A percentile compares a stretch with the other conserved stretches of the same genome.
phyloP scores from a whole-genome alignment of 2,329 filamentous ascomycete species.

The Grosmannia huntii region DNA sequence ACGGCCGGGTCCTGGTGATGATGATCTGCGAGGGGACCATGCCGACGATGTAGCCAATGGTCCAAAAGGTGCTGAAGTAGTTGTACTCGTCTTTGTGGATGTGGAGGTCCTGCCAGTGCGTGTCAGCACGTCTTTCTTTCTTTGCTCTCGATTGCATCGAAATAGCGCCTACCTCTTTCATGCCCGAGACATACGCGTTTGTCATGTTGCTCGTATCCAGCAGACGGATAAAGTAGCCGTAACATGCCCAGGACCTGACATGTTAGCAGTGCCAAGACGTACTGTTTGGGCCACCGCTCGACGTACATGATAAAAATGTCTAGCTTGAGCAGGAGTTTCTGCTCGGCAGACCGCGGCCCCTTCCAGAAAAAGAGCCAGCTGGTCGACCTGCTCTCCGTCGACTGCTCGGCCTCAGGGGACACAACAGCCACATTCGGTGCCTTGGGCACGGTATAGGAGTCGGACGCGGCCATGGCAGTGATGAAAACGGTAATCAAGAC shows the following conservation, averaged over 20 bases:
- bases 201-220: neutral
- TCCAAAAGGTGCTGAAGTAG: slow-evolving; percentile 16
- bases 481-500: neutral
- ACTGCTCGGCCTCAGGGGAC: neutral
- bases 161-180: neutral
- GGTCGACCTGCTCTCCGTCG: neutral
- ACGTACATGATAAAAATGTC: slow-evolving; percentile 3
- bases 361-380: neutral
- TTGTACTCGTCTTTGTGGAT: slow-evolving; percentile 1
- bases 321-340: neutral
- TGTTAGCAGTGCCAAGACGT: neutral
- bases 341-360: neutral
- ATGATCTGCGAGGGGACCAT: slow-evolving; percentile 2
- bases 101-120: neutral
- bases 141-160: neutral
- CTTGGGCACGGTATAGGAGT: neutral
- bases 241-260: neutral
- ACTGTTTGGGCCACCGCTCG: neutral
- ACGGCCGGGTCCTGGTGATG: slow-evolving; percentile 15
- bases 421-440: neutral
- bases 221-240: neutral
- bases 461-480: neutral
- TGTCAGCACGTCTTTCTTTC: neutral
- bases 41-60: slow-evolving; percentile 23
- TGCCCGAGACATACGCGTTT: slow-evolving; percentile 1